Percentiles rank a stretch among this genome's conserved stretches.
phyloP scores from a whole-genome alignment of 148 eudicot genomes.

The Gaultheria prostrata region DNA sequence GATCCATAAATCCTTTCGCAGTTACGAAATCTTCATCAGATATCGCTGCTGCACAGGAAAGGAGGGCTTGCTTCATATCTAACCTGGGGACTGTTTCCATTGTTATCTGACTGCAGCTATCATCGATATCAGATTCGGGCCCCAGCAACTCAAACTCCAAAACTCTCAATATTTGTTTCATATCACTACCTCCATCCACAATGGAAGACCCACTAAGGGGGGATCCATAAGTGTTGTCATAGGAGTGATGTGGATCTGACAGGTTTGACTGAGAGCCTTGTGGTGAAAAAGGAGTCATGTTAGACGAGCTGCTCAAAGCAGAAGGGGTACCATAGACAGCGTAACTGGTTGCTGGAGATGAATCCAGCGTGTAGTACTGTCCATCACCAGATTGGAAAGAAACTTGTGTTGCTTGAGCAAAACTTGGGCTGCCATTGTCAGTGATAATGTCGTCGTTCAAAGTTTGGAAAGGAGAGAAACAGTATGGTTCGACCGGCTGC shows the following conservation, averaged over 20 bases:
- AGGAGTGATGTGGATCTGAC: constrained; percentile 57
- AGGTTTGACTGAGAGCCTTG: constrained; percentile 64
- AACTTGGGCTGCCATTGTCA: constrained; percentile 25
- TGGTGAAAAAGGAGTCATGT: constrained; percentile 60
- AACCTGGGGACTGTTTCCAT: constrained; percentile 41
- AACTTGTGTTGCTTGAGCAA: constrained; percentile 32
- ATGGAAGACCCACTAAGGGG: constrained; percentile 65
- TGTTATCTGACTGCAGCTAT: constrained; percentile 30
- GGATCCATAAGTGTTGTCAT: constrained; percentile 65
- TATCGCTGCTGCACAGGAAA: constrained; percentile 60
- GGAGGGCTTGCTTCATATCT: constrained; percentile 62
- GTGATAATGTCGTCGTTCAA: constrained; percentile 27
- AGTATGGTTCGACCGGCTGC: constrained; percentile 39
- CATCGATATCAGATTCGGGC: constrained; percentile 48
- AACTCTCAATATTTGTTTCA: constrained; percentile 40
- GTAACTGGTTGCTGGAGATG: constrained; percentile 47
- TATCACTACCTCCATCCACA: constrained; percentile 46
- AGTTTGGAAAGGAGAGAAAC: constrained; percentile 37
- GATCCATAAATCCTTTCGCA: constrained; percentile 43
- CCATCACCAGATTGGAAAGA: constrained; percentile 45
- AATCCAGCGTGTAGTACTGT: constrained; percentile 65
- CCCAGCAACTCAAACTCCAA: constrained; percentile 54
- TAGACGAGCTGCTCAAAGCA: constrained; percentile 60
- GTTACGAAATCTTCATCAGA: constrained; percentile 37
- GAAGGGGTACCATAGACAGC: constrained; percentile 51